Percentiles rank a stretch among this genome's conserved stretches.
phyloP scores from a whole-genome alignment of 2,329 filamentous ascomycete species.

The Phyllosticta citriasiana region DNA sequence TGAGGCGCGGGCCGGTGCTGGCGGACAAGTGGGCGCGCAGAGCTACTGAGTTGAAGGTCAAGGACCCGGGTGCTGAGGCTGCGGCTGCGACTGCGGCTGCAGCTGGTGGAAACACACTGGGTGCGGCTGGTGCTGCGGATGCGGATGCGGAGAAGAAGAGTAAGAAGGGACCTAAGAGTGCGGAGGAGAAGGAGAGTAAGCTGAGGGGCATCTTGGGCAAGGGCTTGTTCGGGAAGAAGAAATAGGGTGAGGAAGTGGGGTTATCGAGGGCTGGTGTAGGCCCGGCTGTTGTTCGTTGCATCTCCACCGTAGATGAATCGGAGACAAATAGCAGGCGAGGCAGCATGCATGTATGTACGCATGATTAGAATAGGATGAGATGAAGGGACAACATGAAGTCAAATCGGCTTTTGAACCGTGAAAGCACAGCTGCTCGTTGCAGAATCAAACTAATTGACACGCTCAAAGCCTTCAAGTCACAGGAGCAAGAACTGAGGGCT shows the following conservation, averaged over 20 bases:
- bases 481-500: too few relatives aligned
- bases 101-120: constrained; percentile 12
- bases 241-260: not conserved
- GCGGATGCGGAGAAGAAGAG: constrained; percentile 19
- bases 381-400: too few relatives aligned
- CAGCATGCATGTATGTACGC: too few relatives aligned
- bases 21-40: constrained; percentile 46
- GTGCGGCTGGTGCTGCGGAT: constrained; percentile 9
- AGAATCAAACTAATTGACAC: too few relatives aligned
- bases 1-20: constrained; percentile 49
- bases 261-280: too few relatives aligned
- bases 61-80: constrained; percentile 33
- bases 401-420: too few relatives aligned
- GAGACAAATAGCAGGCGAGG: too few relatives aligned
- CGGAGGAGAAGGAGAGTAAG: constrained; percentile 30
- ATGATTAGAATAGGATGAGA: too few relatives aligned
- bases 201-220: constrained; percentile 29
- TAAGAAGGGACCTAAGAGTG: constrained; percentile 19
- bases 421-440: too few relatives aligned
- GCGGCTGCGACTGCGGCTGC: constrained; percentile 12
- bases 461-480: too few relatives aligned
- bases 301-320: too few relatives aligned
- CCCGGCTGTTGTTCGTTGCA: too few relatives aligned
- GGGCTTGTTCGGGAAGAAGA: constrained; percentile 23
- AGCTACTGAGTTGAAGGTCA: constrained; percentile 59